phyloP scores from a whole-genome alignment of 352 stramenopile species.

The Globisporangium cederbergense region DNA sequence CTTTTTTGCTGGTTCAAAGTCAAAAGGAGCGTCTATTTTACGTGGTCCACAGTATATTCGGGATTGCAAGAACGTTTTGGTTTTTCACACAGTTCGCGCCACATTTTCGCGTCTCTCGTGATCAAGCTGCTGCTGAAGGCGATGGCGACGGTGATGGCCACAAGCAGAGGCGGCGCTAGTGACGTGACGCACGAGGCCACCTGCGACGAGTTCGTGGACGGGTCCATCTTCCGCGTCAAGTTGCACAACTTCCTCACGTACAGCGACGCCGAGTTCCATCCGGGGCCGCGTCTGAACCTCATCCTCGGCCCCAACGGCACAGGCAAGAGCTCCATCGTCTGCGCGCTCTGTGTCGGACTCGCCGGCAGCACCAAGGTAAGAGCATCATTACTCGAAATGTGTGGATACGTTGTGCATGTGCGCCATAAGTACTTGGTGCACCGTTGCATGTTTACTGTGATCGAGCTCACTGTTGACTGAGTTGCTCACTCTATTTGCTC shows the following conservation, averaged over 20 bases:
- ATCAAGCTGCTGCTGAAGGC: not conserved
- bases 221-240: conserved; percentile 87
- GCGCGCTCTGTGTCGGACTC: conserved; percentile 96
- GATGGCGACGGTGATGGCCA: conserved; percentile 16
- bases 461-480: not conserved
- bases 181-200: conserved; percentile 23
- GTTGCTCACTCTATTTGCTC: not conserved
- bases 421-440: not conserved
- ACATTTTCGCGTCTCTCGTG: conserved; percentile 31
- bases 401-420: not conserved
- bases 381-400: not conserved
- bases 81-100: conserved; percentile 2
- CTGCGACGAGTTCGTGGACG: conserved; percentile 79
- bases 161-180: conserved; percentile 18
- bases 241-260: conserved; percentile 96
- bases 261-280: conserved; percentile 86
- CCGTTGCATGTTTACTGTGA: not conserved
- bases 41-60: not conserved
- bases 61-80: not conserved
- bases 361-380: conserved; percentile 90
- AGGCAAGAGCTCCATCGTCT: conserved; percentile 94
- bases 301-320: conserved; percentile 98
- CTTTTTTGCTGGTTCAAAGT: not conserved
- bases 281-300: conserved; percentile 95
- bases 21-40: not conserved